Base-by-base conservation (phyloP, 2,329 filamentous ascomycete species). In the Orbilia oligospora region DNA sequence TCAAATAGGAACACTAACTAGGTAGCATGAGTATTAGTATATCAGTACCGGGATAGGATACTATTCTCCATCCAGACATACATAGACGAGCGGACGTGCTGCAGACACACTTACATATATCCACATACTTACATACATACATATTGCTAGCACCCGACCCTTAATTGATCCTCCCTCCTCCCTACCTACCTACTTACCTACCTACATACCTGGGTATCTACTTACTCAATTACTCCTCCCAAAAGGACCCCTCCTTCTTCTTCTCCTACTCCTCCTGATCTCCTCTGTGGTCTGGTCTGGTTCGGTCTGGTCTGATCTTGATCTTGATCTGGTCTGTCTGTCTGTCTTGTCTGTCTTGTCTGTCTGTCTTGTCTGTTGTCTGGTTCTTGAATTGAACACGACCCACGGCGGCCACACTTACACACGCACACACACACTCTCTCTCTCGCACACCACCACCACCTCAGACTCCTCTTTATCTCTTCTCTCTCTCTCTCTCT, bases 91-190 rank as follows among this genome's bases (percentile, higher is more conserved):
- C 66, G 72, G 72, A 77, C 67, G 66, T 76, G 46, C 65, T 76
- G 72, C 72, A 71, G 71, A 55, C 73, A 70, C 58, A 71, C 67
- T 24, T 51, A 51, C 48, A 51, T 51, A 49, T 18, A 9, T 49
- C 5, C 46, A 49, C 18, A 49, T 30, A 3, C 27, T 3, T 6
- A 30, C 6, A 2, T 24, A 49, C 46, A 49, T 49, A 51, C 48
- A 64, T 77, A 77, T 77, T 71, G 67, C 72, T 77, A 77, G 72
- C 72, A 77, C 72, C 72, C 72, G 73, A 72, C 70, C 72, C 73
- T 80, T 80, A 71, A 78, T 78, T 76, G 73, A 71, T 71, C 63
- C 68, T 64, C 49, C 65, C 51, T 66, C 27, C 27, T 30, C 55
- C n/a, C 58, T 41, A 33, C 78, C 46, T 55, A 27, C 68, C 27